Evolutionary conservation across 2,329 filamentous ascomycete species (phyloP).

Genomic region (Helotiales sp.): DNA sequence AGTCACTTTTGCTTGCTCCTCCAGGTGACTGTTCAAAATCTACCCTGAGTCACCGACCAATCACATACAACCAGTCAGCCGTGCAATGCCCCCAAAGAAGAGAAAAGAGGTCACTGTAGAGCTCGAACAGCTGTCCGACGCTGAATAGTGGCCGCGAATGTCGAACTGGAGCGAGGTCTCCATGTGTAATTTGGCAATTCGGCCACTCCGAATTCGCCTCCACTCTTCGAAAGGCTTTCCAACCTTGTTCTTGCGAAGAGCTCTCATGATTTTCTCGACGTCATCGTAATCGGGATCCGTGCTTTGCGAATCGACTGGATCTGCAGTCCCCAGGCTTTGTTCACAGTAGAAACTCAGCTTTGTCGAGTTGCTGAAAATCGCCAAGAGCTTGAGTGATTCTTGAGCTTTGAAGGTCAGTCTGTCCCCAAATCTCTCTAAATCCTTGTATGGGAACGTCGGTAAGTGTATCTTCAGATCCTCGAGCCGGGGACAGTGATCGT

Average conservation of each 20-base stretch:
- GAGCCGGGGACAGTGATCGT: background rate
- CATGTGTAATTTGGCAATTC: too few relatives aligned
- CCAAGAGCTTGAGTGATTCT: background rate
- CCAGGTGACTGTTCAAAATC: too few relatives aligned
- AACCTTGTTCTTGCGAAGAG: background rate
- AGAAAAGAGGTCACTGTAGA: too few relatives aligned
- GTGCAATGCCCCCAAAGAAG: too few relatives aligned
- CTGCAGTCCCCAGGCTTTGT: background rate
- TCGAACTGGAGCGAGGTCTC: too few relatives aligned
- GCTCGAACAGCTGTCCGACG: too few relatives aligned
- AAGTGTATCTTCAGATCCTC: background rate
- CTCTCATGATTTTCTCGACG: background rate
- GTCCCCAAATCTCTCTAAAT: background rate
- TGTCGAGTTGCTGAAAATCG: background rate
- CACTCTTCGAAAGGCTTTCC: background rate
- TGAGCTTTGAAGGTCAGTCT: background rate
- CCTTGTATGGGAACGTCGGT: background rate
- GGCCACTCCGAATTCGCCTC: too few relatives aligned
- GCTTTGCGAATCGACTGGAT: background rate
- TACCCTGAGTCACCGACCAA: too few relatives aligned
- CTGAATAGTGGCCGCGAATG: too few relatives aligned
- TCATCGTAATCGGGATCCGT: slow-evolving; percentile 7
- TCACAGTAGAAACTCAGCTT: background rate
- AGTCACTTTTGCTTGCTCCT: too few relatives aligned
- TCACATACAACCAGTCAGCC: too few relatives aligned